Percentiles rank a stretch among this genome's conserved stretches.
phyloP scores from a whole-genome alignment of 1,284 basidiomycete genomes.

The Pseudomicrostroma phylloplanum region DNA sequence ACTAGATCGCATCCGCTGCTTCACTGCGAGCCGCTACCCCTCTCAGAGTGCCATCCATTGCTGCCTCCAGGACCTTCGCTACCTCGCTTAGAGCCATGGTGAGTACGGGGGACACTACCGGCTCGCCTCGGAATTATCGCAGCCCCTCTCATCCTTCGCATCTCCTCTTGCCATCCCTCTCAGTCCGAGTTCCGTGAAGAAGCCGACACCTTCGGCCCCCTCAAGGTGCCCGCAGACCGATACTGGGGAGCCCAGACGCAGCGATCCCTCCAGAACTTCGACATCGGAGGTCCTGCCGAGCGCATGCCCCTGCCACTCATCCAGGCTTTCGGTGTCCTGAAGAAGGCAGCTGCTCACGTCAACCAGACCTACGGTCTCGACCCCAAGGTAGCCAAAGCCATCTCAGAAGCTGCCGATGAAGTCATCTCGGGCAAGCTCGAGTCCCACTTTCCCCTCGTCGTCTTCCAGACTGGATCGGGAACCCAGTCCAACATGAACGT shows the following conservation, averaged over 20 bases:
- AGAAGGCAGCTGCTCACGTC: slow-evolving; percentile 91
- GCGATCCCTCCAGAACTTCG: slow-evolving; percentile 96
- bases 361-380: slow-evolving; percentile 88
- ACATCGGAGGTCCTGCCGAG: slow-evolving; percentile 90
- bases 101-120: not conserved
- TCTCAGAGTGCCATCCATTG: not conserved
- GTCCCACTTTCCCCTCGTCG: slow-evolving; percentile 87
- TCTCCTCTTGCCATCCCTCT: not conserved
- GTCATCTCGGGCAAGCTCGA: slow-evolving; percentile 88
- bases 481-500: slow-evolving; percentile 99
- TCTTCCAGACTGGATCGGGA: slow-evolving; percentile 98
- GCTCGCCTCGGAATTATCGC: not conserved
- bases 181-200: slow-evolving; percentile 30
- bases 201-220: slow-evolving; percentile 78
- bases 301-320: slow-evolving; percentile 88
- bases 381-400: slow-evolving; percentile 77
- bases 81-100: slow-evolving; percentile 5
- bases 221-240: slow-evolving; percentile 84
- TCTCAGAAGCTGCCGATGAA: slow-evolving; percentile 90
- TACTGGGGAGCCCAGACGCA: slow-evolving; percentile 99
- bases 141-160: not conserved
- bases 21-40: not conserved
- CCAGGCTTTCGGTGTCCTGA: slow-evolving; percentile 94
- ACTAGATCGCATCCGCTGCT: not conserved
- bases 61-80: not conserved